Conservation (phyloP, 2,329 filamentous ascomycete genomes). For the Cercospora sp. region DNA sequence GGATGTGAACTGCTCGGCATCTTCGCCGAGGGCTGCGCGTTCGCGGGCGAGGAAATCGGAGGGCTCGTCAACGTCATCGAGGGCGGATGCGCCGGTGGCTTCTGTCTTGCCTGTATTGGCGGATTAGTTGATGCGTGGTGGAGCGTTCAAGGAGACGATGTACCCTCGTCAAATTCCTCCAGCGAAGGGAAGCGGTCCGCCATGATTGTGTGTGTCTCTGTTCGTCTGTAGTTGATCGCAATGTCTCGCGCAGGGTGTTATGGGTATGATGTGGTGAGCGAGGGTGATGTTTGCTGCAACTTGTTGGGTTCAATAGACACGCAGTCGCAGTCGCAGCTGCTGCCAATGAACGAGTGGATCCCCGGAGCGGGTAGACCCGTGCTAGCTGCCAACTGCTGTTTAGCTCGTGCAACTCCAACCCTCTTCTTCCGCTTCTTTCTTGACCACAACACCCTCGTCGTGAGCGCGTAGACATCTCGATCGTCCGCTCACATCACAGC, state of each 20-base stretch:
- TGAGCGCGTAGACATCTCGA: neutral
- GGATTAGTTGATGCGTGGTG: slow-evolving; percentile 10
- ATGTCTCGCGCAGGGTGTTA: neutral
- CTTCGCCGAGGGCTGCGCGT: slow-evolving; percentile 85
- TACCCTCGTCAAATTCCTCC: slow-evolving; percentile 56
- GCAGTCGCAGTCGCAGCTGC: slow-evolving; percentile 1
- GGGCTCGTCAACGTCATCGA: slow-evolving; percentile 57
- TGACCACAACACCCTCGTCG: neutral
- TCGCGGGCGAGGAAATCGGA: slow-evolving; percentile 91
- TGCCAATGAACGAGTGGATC: slow-evolving; percentile 1
- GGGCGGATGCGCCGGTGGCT: slow-evolving; percentile 54
- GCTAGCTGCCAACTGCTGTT: neutral
- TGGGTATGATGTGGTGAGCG: neutral
- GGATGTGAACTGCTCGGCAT: slow-evolving; percentile 85
- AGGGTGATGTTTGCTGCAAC: slow-evolving; percentile 2
- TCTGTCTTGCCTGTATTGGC: slow-evolving; percentile 63
- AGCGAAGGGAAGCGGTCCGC: slow-evolving; percentile 55
- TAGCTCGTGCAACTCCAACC: slow-evolving; percentile 8
- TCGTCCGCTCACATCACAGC: neutral
- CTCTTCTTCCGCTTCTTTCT: slow-evolving; percentile 1
- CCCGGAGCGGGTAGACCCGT: neutral
- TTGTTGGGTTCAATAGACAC: slow-evolving; percentile 5
- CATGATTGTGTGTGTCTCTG: slow-evolving; percentile 37
- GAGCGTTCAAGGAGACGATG: slow-evolving; percentile 15
- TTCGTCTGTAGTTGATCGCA: slow-evolving; percentile 16